Evolutionary conservation across 1,139 yeast species (phyloP), one percentile per base, ranked within the genome.

Genomic region (Entelexis sorbosivorans): DNA sequence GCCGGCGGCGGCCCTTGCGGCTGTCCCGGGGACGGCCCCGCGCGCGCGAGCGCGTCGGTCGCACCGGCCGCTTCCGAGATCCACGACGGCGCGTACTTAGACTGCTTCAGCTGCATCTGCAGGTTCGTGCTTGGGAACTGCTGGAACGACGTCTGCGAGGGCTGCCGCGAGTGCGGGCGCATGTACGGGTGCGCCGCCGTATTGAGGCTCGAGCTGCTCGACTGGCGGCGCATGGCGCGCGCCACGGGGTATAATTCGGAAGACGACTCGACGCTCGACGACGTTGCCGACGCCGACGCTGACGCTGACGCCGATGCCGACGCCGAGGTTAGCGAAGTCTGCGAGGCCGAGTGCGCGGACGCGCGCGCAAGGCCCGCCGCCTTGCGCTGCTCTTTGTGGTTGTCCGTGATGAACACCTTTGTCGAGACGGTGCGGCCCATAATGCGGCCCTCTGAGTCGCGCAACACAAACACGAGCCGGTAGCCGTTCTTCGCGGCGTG

Each of bases 401-500:
- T 82, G 67, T 91, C 97, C 79, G 93, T 88, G 51, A 89, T 88
- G 78, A 86, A 80, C 31, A 91, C 85, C 1, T 88, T 78, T 8
- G 81, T 72, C 0, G 95, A 77, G 9, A 82, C 66, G 38, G 80
- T 78, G 61, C 81, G 82, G 13, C 91, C 96, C 24, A 89, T 75
- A 7, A 87, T 73, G 28, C 72, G 70, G 38, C 81, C 83, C 11
- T 69, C 64, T 52, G 71, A 63, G 64, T 89, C 79, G 56, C 78
- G 80, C 44, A 88, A 65, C 5, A 87, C 79, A 59, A 88, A 79
- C 44, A 88, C 70, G 38, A 89, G 71, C 60, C 75, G 69, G 69
- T 88, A 91, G 1, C 97, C 97, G 49, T 76, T 77, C 29, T 80
- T 72, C 56, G 89, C 95, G 59, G 79, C 79, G 67, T 91, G 97